Conservation (phyloP, 2,329 filamentous ascomycete genomes). For the Bipolaris cookei region DNA sequence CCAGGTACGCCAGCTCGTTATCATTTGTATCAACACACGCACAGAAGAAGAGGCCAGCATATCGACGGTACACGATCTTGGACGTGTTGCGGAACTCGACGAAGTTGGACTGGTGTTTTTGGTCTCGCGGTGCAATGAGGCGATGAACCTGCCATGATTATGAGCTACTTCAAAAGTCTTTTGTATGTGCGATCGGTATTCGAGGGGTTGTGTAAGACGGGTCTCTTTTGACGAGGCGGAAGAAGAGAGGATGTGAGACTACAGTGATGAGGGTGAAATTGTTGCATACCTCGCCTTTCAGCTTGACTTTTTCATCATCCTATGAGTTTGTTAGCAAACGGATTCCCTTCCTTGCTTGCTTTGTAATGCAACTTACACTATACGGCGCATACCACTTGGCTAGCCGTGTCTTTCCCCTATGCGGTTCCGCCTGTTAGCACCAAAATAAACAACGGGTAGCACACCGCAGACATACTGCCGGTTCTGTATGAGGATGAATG, state of each 20-base stretch:
- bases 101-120: constrained; percentile 99
- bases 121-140: constrained; percentile 94
- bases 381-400: constrained; percentile 99
- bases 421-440: background rate
- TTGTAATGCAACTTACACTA: constrained; percentile 61
- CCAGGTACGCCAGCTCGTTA: constrained; percentile 94
- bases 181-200: background rate
- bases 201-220: background rate
- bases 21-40: constrained; percentile 99
- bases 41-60: constrained; percentile 98
- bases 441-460: background rate
- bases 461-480: constrained; percentile 68
- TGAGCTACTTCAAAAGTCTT: background rate
- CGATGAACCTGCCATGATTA: constrained; percentile 76
- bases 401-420: constrained; percentile 93
- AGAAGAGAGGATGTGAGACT: background rate
- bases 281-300: constrained; percentile 85
- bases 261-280: background rate
- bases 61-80: constrained; percentile 96
- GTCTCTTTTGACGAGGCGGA: background rate
- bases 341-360: background rate
- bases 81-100: constrained; percentile 88
- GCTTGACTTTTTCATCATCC: constrained; percentile 98
- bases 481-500: constrained; percentile 89
- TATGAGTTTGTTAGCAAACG: constrained; percentile 39